A percentile compares a stretch with the other conserved stretches of the same genome.
Evolutionary conservation across 805 yeast species (phyloP).

Genomic region (Lipomyces yamanashiensis): DNA sequence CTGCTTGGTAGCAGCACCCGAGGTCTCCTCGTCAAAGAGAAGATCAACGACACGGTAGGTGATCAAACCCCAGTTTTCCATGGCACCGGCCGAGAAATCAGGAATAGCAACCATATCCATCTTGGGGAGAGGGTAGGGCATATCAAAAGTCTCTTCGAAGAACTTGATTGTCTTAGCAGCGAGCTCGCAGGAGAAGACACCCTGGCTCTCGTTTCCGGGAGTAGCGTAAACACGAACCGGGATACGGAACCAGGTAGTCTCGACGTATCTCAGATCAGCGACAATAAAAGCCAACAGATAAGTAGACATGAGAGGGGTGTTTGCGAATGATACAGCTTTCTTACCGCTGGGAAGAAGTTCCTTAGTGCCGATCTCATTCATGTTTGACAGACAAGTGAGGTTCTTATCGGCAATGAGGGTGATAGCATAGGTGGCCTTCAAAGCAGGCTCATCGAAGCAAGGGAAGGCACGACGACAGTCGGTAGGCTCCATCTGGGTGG

Average conservation of each 20-base stretch:
- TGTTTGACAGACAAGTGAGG: constrained; percentile 67
- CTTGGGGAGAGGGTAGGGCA: constrained; percentile 80
- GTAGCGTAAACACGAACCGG: constrained; percentile 75
- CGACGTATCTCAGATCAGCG: constrained; percentile 68
- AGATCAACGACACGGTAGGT: constrained; percentile 67
- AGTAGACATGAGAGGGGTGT: constrained; percentile 75
- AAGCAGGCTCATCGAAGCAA: constrained; percentile 72
- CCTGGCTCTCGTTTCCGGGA: constrained; percentile 65
- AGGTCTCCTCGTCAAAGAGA: constrained; percentile 69
- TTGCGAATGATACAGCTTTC: constrained; percentile 58
- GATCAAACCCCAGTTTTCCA: constrained; percentile 90
- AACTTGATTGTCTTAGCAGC: constrained; percentile 69
- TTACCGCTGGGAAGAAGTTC: constrained; percentile 48
- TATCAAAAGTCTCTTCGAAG: constrained; percentile 68
- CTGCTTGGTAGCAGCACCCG: constrained; percentile 62
- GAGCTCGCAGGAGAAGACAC: constrained; percentile 64
- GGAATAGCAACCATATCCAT: constrained; percentile 80
- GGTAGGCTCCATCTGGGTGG: constrained; percentile 76
- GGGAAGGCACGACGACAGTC: constrained; percentile 82
- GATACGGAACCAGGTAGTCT: constrained; percentile 57
- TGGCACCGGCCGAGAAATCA: constrained; percentile 80
- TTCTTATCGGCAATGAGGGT: constrained; percentile 57
- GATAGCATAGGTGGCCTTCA: constrained; percentile 68
- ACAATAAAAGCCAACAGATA: constrained; percentile 74
- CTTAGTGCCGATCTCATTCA: constrained; percentile 57